Conservation (phyloP, 345 rosid species). For the Boechera divaricarpa region DNA sequence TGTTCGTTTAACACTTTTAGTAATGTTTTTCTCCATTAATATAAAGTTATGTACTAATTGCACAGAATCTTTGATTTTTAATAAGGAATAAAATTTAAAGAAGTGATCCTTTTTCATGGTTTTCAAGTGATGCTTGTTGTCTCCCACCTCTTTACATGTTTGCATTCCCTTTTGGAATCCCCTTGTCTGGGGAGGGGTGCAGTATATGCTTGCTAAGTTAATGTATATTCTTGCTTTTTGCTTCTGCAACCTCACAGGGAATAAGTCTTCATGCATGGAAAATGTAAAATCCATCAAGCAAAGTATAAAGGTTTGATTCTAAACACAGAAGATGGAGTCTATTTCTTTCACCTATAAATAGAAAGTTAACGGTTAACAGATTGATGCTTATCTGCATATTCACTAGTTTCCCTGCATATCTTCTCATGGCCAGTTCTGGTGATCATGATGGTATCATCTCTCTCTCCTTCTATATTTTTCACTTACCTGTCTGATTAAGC, state of each 20-base stretch:
- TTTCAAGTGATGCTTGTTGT: slow-evolving; percentile 20
- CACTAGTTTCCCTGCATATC: slow-evolving; percentile 21
- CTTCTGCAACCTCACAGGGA: slow-evolving; percentile 34
- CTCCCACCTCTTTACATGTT: slow-evolving; percentile 13
- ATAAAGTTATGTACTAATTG: background rate
- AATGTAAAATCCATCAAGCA: slow-evolving; percentile 30
- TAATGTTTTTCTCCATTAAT: slow-evolving; percentile 11
- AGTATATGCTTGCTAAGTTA: slow-evolving; percentile 16
- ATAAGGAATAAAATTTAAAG: background rate
- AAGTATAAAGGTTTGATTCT: slow-evolving; percentile 37
- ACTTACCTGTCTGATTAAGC: background rate
- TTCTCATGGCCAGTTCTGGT: slow-evolving; percentile 41
- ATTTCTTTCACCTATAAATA: slow-evolving; percentile 12
- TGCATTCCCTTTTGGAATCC: background rate
- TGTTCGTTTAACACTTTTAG: background rate
- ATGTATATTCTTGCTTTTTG: slow-evolving; percentile 44
- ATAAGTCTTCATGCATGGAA: slow-evolving; percentile 22
- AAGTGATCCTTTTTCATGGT: background rate
- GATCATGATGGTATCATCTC: slow-evolving; percentile 43
- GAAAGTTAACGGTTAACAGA: background rate
- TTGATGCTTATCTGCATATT: slow-evolving; percentile 22
- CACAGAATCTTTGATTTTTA: slow-evolving; percentile 6
- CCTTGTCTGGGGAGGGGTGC: background rate
- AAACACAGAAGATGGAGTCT: background rate
- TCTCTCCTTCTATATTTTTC: background rate